Evolutionary conservation across 2,329 filamentous ascomycete species (phyloP).

Genomic region (Verticillium longisporum): DNA sequence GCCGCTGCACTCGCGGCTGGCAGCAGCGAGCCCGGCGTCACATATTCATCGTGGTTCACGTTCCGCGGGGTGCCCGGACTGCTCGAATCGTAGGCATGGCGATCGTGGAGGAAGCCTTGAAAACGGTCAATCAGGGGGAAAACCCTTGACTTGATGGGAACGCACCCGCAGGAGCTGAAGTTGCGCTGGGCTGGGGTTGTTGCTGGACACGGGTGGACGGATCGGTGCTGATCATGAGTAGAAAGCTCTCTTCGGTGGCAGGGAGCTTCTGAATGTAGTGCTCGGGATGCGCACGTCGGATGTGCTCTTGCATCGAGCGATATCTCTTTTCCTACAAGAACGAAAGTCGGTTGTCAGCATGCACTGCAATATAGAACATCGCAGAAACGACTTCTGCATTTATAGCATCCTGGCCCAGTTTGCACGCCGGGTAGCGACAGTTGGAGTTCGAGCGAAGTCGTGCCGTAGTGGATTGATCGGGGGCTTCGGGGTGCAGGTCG

Average conservation of each 20-base stretch:
- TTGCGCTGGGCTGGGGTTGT: slow-evolving; percentile 21
- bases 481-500: background rate
- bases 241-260: slow-evolving; percentile 95
- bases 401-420: background rate
- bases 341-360: slow-evolving; percentile 16
- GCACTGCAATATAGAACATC: background rate
- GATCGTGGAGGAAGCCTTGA: slow-evolving; percentile 52
- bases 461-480: background rate
- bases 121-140: slow-evolving; percentile 14
- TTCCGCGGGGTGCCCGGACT: slow-evolving; percentile 62
- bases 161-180: slow-evolving; percentile 11
- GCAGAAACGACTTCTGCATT: slow-evolving; percentile 1
- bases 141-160: slow-evolving; percentile 12
- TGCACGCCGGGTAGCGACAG: background rate
- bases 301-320: slow-evolving; percentile 99
- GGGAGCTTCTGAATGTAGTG: slow-evolving; percentile 97
- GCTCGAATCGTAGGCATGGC: slow-evolving; percentile 59
- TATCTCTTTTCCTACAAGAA: slow-evolving; percentile 77
- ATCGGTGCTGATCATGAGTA: slow-evolving; percentile 89
- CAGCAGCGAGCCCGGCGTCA: slow-evolving; percentile 41
- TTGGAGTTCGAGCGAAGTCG: background rate
- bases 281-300: slow-evolving; percentile 91
- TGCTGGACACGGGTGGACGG: slow-evolving; percentile 61
- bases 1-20: slow-evolving; percentile 74
- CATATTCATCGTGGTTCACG: slow-evolving; percentile 60